A percentile compares a stretch with the other conserved stretches of the same genome.
Evolutionary conservation across 495 filamentous ascomycete species (phyloP).

Genomic region (Aspergillus nanangensis): DNA sequence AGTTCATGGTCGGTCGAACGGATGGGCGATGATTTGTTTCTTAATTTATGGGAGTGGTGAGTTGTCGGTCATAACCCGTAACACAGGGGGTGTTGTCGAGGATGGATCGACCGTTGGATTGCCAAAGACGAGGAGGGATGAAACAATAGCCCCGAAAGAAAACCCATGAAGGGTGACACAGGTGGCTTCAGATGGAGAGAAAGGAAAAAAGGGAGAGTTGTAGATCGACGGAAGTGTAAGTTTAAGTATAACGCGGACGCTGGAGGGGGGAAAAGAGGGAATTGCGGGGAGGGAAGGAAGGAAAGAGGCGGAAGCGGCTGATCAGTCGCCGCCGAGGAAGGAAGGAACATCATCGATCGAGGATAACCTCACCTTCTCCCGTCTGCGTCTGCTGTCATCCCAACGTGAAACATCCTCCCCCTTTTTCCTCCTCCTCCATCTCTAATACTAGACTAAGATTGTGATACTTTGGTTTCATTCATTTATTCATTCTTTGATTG

Average conservation of each 20-base stretch:
- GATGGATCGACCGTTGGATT: slow-evolving; percentile 13
- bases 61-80: too few relatives aligned
- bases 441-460: too few relatives aligned
- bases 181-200: slow-evolving; percentile 6
- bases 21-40: too few relatives aligned
- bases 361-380: neutral
- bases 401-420: neutral
- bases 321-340: neutral
- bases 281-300: slow-evolving; percentile 4
- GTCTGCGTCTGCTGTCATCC: slow-evolving; percentile 1
- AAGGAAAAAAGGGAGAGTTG: neutral
- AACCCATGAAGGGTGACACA: slow-evolving; percentile 22
- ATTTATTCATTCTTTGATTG: too few relatives aligned
- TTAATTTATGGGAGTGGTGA: too few relatives aligned
- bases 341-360: too few relatives aligned
- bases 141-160: slow-evolving; percentile 18
- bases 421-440: too few relatives aligned
- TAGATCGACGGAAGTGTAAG: neutral
- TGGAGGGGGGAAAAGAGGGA: neutral
- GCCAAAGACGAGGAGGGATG: slow-evolving; percentile 12
- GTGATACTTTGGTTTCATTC: too few relatives aligned
- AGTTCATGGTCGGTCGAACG: slow-evolving; percentile 23
- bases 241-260: neutral
- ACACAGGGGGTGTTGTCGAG: neutral
- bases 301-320: neutral